phyloP scores from a whole-genome alignment of 768 basidiomycete species.

The Leccinum incarnatum region DNA sequence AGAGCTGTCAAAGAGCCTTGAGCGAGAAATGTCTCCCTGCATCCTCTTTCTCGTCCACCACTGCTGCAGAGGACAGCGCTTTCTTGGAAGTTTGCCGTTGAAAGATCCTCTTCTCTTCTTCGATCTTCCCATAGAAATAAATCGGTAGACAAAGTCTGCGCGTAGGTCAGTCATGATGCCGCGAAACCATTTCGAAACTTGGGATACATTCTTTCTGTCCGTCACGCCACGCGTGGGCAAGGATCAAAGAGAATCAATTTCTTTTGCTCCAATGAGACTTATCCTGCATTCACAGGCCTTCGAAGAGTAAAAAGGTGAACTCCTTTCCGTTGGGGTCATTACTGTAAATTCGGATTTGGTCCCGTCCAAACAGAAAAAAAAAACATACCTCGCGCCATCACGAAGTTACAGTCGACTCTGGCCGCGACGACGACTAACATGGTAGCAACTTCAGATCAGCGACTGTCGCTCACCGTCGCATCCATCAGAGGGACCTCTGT shows the following conservation, averaged over 20 bases:
- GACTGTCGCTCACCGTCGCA: conserved; percentile 53
- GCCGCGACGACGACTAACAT: conserved; percentile 8
- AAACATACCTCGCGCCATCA: conserved; percentile 65
- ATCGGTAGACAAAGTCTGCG: conserved; percentile 95
- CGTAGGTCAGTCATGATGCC: neutral
- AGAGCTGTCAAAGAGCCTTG: conserved; percentile 85
- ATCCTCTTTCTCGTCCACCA: conserved; percentile 96
- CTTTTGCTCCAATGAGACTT: conserved; percentile 91
- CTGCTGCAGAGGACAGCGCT: conserved; percentile 86
- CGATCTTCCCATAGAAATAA: conserved; percentile 94
- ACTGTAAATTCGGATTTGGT: conserved; percentile 64
- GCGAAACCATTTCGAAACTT: neutral
- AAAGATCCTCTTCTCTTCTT: conserved; percentile 87
- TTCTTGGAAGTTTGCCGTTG: conserved; percentile 96
- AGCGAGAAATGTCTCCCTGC: conserved; percentile 92
- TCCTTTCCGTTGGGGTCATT: conserved; percentile 92
- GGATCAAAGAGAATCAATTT: conserved; percentile 88
- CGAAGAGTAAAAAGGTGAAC: conserved; percentile 90
- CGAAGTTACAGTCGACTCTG: neutral
- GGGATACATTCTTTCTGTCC: conserved; percentile 97
- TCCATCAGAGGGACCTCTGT: conserved; percentile 56
- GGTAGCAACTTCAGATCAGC: conserved; percentile 51
- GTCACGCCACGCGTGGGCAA: conserved; percentile 98
- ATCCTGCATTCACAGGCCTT: conserved; percentile 97
- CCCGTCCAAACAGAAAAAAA: conserved; percentile 87